phyloP scores from a whole-genome alignment of 352 stramenopile species.

The Phytophthora idaei region DNA sequence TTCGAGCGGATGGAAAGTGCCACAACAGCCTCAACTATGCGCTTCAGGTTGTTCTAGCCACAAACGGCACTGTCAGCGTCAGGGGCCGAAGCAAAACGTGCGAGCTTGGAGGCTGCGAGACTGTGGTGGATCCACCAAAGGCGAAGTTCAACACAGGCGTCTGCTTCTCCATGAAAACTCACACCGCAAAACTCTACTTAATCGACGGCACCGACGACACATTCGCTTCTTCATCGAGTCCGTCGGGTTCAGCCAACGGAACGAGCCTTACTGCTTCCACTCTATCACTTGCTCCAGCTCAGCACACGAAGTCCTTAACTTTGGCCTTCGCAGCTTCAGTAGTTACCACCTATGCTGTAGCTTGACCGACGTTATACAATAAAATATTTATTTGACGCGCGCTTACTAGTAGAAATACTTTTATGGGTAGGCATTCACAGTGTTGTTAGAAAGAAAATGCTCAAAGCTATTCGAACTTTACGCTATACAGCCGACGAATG shows the following conservation, averaged over 20 bases:
- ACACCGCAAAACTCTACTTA: neutral
- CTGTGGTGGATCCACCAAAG: neutral
- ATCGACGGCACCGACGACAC: neutral
- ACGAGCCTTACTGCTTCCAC: neutral
- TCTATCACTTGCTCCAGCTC: neutral
- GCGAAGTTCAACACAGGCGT: neutral
- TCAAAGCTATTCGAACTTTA: slow-evolving; percentile 1
- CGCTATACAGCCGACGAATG: neutral
- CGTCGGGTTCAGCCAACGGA: neutral
- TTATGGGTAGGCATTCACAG: neutral
- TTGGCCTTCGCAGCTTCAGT: neutral
- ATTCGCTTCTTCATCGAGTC: neutral
- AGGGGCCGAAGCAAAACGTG: neutral
- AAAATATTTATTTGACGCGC: no score
- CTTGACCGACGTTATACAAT: neutral
- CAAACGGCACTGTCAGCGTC: neutral
- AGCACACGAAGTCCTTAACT: neutral
- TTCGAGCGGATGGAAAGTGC: neutral
- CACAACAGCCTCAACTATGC: neutral
- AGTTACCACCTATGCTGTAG: neutral
- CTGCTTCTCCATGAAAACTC: neutral
- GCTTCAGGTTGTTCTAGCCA: neutral
- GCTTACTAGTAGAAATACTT: neutral
- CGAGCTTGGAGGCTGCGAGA: neutral
- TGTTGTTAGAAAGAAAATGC: neutral